Evolutionary conservation across 805 yeast species (phyloP).

Genomic region (Candida corydali): DNA sequence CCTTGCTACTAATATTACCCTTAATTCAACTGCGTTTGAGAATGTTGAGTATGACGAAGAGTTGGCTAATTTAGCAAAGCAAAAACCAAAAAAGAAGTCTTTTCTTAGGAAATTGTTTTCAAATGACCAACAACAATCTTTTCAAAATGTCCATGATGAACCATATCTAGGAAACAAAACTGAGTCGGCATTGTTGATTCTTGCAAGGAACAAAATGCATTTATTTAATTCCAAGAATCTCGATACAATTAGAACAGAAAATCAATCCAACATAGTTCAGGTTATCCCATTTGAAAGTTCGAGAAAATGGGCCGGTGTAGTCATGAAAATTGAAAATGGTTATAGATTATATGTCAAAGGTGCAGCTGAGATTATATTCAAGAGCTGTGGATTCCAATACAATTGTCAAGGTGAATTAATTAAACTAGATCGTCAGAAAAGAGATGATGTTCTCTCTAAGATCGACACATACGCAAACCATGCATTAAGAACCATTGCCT

Average conservation of each 20-base stretch:
- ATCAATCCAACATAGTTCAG: conserved; percentile 47
- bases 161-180: conserved; percentile 90
- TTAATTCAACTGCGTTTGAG: conserved; percentile 91
- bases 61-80: conserved; percentile 19
- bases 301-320: conserved; percentile 88
- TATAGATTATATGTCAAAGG: conserved; percentile 79
- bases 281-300: conserved; percentile 87
- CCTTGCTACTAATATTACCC: conserved; percentile 52
- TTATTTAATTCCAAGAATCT: conserved; percentile 39
- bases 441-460: conserved; percentile 28
- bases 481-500: conserved; percentile 85
- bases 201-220: conserved; percentile 58
- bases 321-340: conserved; percentile 47
- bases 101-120: conserved; percentile 24
- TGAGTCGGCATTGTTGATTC: conserved; percentile 77
- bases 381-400: conserved; percentile 46
- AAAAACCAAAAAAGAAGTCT: conserved; percentile 26
- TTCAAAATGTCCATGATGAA: conserved; percentile 35
- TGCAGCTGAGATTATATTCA: conserved; percentile 85
- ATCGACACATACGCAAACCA: conserved; percentile 59
- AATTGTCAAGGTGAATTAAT: conserved; percentile 23
- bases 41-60: conserved; percentile 43
- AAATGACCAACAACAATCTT: conserved; percentile 9
- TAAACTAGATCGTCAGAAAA: conserved; percentile 25
- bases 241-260: conserved; percentile 31